Conservation (phyloP, 1,284 basidiomycete genomes). For the Bjerkandera adusta region DNA sequence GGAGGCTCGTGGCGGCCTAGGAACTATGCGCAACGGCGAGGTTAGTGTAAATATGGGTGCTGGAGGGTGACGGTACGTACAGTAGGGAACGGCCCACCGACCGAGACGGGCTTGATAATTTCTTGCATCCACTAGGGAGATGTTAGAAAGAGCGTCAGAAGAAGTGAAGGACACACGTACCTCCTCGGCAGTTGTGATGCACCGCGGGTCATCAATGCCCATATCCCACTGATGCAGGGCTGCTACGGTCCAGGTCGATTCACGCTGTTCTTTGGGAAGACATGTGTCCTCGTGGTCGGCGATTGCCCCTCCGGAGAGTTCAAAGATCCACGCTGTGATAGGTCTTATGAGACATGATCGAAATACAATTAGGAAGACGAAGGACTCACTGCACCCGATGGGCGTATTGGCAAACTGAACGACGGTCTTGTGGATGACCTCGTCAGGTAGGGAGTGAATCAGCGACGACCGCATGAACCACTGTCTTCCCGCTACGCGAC, state of each 20-base stretch:
- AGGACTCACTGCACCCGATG: slow-evolving; percentile 80
- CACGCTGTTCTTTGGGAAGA: slow-evolving; percentile 72
- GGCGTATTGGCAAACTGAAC: slow-evolving; percentile 77
- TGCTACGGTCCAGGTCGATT: slow-evolving; percentile 81
- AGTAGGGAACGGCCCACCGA: slow-evolving; percentile 80
- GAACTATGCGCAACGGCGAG: slow-evolving; percentile 51
- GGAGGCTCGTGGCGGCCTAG: slow-evolving; percentile 68
- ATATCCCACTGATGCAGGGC: slow-evolving; percentile 93
- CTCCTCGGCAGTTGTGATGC: slow-evolving; percentile 77
- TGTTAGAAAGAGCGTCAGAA: slow-evolving; percentile 1
- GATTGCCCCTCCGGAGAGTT: slow-evolving; percentile 83
- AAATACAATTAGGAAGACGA: slow-evolving; percentile 3
- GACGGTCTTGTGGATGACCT: slow-evolving; percentile 82
- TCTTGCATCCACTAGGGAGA: slow-evolving; percentile 69
- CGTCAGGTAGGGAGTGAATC: slow-evolving; percentile 79
- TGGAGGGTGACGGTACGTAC: slow-evolving; percentile 42
- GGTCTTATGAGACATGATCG: not conserved
- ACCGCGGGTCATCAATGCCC: slow-evolving; percentile 73
- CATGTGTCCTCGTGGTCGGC: slow-evolving; percentile 72
- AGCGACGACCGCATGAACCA: slow-evolving; percentile 88
- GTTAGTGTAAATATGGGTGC: not conserved
- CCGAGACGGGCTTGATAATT: slow-evolving; percentile 63
- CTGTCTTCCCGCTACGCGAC: slow-evolving; percentile 62
- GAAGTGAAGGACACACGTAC: slow-evolving; percentile 38
- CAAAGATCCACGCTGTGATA: slow-evolving; percentile 84